A percentile compares a stretch with the other conserved stretches of the same genome.
phyloP scores from a whole-genome alignment of 179 eudicot species.

The Vitellaria paradoxa region DNA sequence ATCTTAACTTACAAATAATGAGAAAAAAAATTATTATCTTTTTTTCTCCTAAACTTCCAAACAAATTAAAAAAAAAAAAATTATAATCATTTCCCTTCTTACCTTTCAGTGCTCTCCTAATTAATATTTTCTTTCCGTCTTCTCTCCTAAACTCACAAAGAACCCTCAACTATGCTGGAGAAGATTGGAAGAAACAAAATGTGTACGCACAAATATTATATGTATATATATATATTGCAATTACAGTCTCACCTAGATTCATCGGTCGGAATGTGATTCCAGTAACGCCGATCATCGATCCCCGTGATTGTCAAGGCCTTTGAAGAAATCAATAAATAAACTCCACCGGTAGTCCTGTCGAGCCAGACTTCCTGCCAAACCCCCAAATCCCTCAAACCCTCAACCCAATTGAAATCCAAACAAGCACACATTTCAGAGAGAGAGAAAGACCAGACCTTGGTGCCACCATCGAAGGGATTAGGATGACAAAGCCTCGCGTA shows the following conservation, averaged over 20 bases:
- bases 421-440: background rate
- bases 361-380: conserved; percentile 59
- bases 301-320: conserved; percentile 69
- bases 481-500: conserved; percentile 49
- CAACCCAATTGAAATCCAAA: conserved; percentile 1
- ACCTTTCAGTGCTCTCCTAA: too few relatives aligned
- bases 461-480: conserved; percentile 48
- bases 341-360: conserved; percentile 69
- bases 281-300: conserved; percentile 72
- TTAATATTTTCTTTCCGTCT: too few relatives aligned
- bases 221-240: background rate
- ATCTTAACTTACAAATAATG: too few relatives aligned
- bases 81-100: too few relatives aligned
- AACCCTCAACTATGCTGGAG: too few relatives aligned
- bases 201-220: too few relatives aligned
- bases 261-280: conserved; percentile 70
- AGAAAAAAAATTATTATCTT: too few relatives aligned
- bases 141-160: too few relatives aligned
- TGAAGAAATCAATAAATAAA: conserved; percentile 58
- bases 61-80: too few relatives aligned
- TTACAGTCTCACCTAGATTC: conserved; percentile 61
- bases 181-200: too few relatives aligned
- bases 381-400: background rate
- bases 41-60: too few relatives aligned
- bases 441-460: conserved; percentile 40